These are phyloP conservation scores for Evansstolkia leycettana DNA, from an alignment of 495 filamentous ascomycete species.

Conservation along the genomic window DNA sequence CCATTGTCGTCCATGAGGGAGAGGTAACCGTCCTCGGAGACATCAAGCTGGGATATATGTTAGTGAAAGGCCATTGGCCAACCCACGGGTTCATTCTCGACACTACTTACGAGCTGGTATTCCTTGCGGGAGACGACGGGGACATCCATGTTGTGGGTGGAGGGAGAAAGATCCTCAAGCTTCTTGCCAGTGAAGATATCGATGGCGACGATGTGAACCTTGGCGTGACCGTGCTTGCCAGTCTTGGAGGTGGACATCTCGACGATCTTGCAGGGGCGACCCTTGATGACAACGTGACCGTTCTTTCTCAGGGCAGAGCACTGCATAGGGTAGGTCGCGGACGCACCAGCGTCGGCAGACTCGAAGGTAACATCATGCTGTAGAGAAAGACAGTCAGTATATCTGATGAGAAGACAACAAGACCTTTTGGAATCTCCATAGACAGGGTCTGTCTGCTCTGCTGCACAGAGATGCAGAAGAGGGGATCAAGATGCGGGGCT, in stretches of 20 bases:
- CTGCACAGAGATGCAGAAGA: conserved; percentile 10
- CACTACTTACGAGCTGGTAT: conserved; percentile 74
- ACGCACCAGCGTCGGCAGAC: conserved; percentile 85
- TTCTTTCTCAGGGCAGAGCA: conserved; percentile 99
- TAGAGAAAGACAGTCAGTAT: conserved; percentile 6
- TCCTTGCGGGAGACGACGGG: conserved; percentile 81
- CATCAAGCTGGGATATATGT: conserved; percentile 49
- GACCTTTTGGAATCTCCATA: neutral
- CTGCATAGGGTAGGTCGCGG: conserved; percentile 90
- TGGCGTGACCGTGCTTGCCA: conserved; percentile 99
- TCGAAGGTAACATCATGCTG: conserved; percentile 91
- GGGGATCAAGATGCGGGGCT: conserved; percentile 26
- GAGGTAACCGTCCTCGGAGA: conserved; percentile 84
- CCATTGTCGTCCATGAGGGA: conserved; percentile 75
- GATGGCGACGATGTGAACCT: conserved; percentile 93
- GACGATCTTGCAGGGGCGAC: conserved; percentile 98
- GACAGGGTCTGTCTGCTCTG: neutral
- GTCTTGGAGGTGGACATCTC: conserved; percentile 99
- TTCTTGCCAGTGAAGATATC: conserved; percentile 99
- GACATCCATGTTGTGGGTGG: conserved; percentile 99
- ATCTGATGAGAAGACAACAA: neutral
- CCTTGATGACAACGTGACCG: conserved; percentile 95
- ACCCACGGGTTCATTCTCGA: neutral
- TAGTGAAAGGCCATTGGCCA: neutral
- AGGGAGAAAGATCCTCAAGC: conserved; percentile 96